phyloP scores from a whole-genome alignment of 306 rosid genomes.

The Lithocarpus polystachyus region DNA sequence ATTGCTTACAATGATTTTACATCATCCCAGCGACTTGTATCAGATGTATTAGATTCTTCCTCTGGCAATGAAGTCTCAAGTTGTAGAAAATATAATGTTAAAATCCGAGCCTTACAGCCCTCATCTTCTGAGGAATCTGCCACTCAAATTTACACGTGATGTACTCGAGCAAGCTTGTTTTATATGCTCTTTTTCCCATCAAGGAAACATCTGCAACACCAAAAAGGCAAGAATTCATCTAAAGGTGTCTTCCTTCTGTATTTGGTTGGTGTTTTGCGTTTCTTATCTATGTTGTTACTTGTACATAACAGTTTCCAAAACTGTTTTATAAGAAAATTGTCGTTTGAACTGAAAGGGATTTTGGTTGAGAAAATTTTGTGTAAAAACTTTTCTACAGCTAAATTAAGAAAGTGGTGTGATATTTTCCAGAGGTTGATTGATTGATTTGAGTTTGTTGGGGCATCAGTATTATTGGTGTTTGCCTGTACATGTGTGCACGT shows the following conservation, averaged over 20 bases:
- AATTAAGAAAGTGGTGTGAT: not conserved
- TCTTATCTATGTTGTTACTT: not conserved
- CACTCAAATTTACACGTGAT: constrained; percentile 30
- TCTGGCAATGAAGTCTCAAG: constrained; percentile 30
- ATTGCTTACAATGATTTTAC: constrained; percentile 40
- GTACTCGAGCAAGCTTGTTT: constrained; percentile 7
- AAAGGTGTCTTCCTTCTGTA: constrained; percentile 13
- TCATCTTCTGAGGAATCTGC: constrained; percentile 54
- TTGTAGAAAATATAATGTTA: constrained; percentile 55
- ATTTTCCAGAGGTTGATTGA: not conserved
- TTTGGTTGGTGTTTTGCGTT: constrained; percentile 15
- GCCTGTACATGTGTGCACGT: not conserved
- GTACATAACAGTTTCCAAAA: constrained; percentile 23
- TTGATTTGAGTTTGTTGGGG: not conserved
- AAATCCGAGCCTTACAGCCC: constrained; percentile 80
- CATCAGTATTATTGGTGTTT: not conserved
- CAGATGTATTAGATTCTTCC: constrained; percentile 47
- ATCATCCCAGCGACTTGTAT: constrained; percentile 37
- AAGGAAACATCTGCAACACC: not conserved
- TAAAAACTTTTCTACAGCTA: not conserved
- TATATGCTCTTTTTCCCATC: constrained; percentile 7
- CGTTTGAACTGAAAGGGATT: constrained; percentile 17
- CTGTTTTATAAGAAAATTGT: not conserved
- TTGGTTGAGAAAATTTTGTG: constrained; percentile 18
- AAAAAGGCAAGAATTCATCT: not conserved